Conservation (phyloP, 2,329 filamentous ascomycete genomes). For the Ceratocystiopsis minuta region DNA sequence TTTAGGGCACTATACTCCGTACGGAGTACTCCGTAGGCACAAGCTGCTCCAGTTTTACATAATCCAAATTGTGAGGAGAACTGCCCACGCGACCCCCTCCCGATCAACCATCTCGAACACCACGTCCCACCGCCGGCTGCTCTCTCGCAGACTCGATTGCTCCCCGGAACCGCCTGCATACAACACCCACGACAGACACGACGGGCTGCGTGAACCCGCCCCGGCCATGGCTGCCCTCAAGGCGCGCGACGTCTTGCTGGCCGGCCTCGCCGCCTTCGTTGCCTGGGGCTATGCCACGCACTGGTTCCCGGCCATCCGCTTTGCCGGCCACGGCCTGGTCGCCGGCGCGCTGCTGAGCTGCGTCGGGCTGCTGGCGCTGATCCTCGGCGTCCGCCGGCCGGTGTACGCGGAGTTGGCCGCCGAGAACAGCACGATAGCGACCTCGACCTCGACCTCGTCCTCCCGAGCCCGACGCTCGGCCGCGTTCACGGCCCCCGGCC, state of each 20-base stretch:
- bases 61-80: too few relatives aligned
- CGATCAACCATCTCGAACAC: too few relatives aligned
- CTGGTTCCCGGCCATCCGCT: slow-evolving; percentile 69
- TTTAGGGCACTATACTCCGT: too few relatives aligned
- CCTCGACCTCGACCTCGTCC: not conserved
- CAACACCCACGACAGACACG: too few relatives aligned
- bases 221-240: too few relatives aligned
- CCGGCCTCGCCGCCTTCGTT: slow-evolving; percentile 53
- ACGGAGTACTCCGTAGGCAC: too few relatives aligned
- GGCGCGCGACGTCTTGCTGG: slow-evolving; percentile 53
- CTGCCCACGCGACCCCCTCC: too few relatives aligned
- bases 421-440: not conserved
- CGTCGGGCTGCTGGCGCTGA: slow-evolving; percentile 35
- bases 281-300: slow-evolving; percentile 75
- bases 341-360: slow-evolving; percentile 43
- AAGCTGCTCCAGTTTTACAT: too few relatives aligned
- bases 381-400: slow-evolving; percentile 14
- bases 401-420: not conserved
- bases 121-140: too few relatives aligned
- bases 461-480: not conserved
- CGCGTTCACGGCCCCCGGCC: slow-evolving; percentile 39
- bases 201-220: too few relatives aligned
- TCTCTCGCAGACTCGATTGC: too few relatives aligned
- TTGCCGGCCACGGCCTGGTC: slow-evolving; percentile 69
- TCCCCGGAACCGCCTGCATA: too few relatives aligned